These are phyloP conservation scores for Sordariomycetes sp. DNA, from an alignment of 2,329 filamentous ascomycete genomes.

Conservation along the genomic window DNA sequence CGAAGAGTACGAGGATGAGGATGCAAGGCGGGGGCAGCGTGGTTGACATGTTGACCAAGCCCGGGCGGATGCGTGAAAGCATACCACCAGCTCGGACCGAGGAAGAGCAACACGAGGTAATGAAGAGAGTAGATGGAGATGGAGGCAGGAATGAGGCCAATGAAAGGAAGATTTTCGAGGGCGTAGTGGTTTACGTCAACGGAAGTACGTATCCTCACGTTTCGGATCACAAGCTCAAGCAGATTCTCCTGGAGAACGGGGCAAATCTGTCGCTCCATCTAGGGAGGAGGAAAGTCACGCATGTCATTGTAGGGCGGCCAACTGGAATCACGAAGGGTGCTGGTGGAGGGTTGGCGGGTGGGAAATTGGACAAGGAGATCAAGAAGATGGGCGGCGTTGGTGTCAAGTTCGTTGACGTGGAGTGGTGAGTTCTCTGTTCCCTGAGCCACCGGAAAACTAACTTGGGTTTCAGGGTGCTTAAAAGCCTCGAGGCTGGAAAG, in stretches of 20 bases:
- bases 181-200: constrained; percentile 75
- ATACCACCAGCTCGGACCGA: not conserved
- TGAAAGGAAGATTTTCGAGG: constrained; percentile 53
- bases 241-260: constrained; percentile 65
- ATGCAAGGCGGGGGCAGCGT: constrained; percentile 31
- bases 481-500: constrained; percentile 69
- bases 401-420: constrained; percentile 70
- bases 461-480: constrained; percentile 56
- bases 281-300: constrained; percentile 67
- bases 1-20: constrained; percentile 29
- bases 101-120: constrained; percentile 2
- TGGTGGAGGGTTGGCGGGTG: constrained; percentile 66
- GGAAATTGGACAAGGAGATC: constrained; percentile 78
- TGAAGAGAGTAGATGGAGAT: constrained; percentile 21
- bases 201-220: constrained; percentile 74
- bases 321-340: constrained; percentile 46
- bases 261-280: constrained; percentile 62
- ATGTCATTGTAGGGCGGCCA: constrained; percentile 69
- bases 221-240: constrained; percentile 81
- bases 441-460: not conserved
- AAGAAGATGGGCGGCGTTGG: constrained; percentile 54
- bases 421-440: constrained; percentile 52
- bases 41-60: constrained; percentile 42
- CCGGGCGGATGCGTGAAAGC: constrained; percentile 29
- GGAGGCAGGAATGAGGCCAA: constrained; percentile 38